Conservation (phyloP, 202 grass and related monocot species). For the Musa balbisiana region DNA sequence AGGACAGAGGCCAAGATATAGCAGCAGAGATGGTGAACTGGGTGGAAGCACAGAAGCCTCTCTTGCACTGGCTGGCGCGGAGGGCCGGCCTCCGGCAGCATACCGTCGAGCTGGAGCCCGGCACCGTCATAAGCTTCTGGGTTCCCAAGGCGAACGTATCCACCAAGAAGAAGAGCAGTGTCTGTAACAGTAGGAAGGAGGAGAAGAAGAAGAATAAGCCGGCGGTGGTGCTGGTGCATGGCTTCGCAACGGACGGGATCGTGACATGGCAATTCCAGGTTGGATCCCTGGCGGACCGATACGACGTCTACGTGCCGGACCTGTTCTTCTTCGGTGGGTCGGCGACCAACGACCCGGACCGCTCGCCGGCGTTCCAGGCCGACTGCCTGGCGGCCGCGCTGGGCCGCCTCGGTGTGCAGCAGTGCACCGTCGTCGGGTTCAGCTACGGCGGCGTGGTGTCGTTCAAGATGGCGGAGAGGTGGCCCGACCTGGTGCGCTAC, state of each 20-base stretch:
- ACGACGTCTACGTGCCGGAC: constrained; percentile 94
- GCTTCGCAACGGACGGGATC: constrained; percentile 79
- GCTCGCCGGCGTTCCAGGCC: constrained; percentile 66
- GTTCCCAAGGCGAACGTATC: no score
- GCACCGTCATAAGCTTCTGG: no score
- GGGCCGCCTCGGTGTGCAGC: constrained; percentile 38
- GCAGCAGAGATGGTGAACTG: no score
- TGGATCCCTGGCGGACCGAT: constrained; percentile 48
- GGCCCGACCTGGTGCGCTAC: constrained; percentile 46
- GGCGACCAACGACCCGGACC: constrained; percentile 46
- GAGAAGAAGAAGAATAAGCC: constrained; percentile 25
- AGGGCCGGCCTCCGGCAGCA: no score
- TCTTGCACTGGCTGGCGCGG: no score
- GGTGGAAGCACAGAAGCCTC: no score
- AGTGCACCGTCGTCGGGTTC: constrained; percentile 70
- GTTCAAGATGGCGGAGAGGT: constrained; percentile 76
- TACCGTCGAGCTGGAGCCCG: no score
- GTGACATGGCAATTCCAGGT: constrained; percentile 92
- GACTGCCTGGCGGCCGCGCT: constrained; percentile 48
- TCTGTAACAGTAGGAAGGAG: no score
- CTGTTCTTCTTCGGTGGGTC: constrained; percentile 84
- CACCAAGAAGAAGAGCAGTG: no score
- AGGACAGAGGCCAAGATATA: no score
- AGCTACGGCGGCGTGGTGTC: constrained; percentile 92
- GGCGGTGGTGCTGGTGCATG: constrained; percentile 75